Percentiles rank a stretch among this genome's conserved stretches.
Evolutionary conservation across 2,329 filamentous ascomycete species (phyloP).

Genomic region (Colletotrichum musicola): DNA sequence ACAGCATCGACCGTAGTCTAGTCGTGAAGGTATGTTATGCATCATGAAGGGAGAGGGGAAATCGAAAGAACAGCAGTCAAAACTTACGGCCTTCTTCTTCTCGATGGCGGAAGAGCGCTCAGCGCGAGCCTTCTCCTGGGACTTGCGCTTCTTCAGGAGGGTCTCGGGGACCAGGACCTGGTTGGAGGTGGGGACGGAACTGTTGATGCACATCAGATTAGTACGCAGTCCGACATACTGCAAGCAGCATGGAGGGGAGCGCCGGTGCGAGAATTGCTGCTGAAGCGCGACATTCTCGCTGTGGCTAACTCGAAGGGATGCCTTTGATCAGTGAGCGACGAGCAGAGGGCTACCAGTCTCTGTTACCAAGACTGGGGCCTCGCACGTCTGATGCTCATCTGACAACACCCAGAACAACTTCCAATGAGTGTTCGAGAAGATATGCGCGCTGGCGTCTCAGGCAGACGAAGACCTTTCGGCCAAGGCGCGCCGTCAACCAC

Average conservation of each 20-base stretch:
- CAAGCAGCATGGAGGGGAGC: conserved; percentile 72
- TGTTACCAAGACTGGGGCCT: background rate
- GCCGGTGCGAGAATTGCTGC: conserved; percentile 95
- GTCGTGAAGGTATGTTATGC: conserved; percentile 88
- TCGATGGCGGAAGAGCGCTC: conserved; percentile 82
- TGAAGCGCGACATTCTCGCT: conserved; percentile 91
- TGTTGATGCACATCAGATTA: conserved; percentile 77
- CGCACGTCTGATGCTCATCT: conserved; percentile 67
- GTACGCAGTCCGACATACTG: conserved; percentile 79
- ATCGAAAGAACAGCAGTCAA: conserved; percentile 45
- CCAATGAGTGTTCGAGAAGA: conserved; percentile 58
- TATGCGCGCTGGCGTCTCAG: conserved; percentile 60
- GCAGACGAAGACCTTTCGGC: conserved; percentile 46
- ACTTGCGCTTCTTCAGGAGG: conserved; percentile 99
- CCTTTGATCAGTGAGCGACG: conserved; percentile 81
- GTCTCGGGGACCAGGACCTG: conserved; percentile 99
- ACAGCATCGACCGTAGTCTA: conserved; percentile 98
- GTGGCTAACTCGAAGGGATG: conserved; percentile 85
- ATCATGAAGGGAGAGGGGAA: conserved; percentile 71
- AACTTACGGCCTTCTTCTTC: conserved; percentile 91
- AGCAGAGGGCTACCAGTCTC: conserved; percentile 38
- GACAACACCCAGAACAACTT: conserved; percentile 76
- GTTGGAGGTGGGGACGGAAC: conserved; percentile 92
- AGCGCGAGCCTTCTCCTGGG: conserved; percentile 98
- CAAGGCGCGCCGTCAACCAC: conserved; percentile 40